Percentiles rank a stretch among this genome's conserved stretches.
Conservation (phyloP, 2,329 filamentous ascomycete species). For the Pezicula radicicola region DNA sequence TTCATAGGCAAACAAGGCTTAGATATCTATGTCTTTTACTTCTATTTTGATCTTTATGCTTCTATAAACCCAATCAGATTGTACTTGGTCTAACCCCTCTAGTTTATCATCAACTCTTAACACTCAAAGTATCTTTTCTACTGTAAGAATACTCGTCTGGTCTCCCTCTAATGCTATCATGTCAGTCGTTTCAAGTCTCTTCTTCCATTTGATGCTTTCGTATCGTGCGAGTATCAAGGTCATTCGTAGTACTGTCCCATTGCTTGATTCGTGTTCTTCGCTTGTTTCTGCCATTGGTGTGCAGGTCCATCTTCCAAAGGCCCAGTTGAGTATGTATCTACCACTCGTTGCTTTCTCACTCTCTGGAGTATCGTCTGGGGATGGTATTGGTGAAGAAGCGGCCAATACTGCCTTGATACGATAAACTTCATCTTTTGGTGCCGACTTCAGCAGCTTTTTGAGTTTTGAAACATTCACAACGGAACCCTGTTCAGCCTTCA, state of each 20-base stretch:
- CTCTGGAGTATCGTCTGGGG: constrained; percentile 47
- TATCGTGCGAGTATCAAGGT: constrained; percentile 72
- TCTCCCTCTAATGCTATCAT: constrained; percentile 47
- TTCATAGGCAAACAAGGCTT: too few relatives aligned
- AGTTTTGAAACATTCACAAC: constrained; percentile 59
- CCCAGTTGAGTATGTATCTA: constrained; percentile 95
- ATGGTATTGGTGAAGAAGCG: constrained; percentile 41
- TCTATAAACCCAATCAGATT: too few relatives aligned
- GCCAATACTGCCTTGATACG: constrained; percentile 77
- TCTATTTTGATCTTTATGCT: too few relatives aligned
- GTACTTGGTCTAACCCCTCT: too few relatives aligned
- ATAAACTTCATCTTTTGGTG: constrained; percentile 92
- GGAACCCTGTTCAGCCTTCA: constrained; percentile 43
- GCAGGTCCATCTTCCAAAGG: constrained; percentile 93
- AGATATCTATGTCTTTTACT: too few relatives aligned
- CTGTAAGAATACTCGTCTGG: constrained; percentile 44
- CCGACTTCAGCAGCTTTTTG: constrained; percentile 62
- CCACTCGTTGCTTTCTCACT: constrained; percentile 30
- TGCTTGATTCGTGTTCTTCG: constrained; percentile 52
- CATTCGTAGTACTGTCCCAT: constrained; percentile 60
- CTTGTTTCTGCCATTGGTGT: constrained; percentile 51
- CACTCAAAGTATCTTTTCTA: constrained; percentile 33
- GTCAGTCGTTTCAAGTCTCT: constrained; percentile 60
- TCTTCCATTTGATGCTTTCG: constrained; percentile 75
- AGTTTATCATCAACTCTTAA: too few relatives aligned